Conservation (phyloP, 306 rosid species). For the Rubus idaeus region DNA sequence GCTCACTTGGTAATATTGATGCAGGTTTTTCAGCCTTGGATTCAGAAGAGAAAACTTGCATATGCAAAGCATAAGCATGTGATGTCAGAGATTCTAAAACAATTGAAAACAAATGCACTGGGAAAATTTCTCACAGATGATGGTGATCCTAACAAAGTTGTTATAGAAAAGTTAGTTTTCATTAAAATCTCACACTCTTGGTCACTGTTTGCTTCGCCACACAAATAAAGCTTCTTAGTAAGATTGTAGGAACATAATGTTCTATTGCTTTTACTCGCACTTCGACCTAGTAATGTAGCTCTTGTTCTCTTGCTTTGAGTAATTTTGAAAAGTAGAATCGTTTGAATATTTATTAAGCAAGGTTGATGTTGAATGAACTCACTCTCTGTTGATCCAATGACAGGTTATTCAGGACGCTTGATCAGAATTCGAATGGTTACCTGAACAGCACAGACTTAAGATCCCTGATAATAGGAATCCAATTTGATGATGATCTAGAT, state of each 20-base stretch:
- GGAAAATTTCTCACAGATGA: slow-evolving; percentile 37
- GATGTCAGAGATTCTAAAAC: slow-evolving; percentile 39
- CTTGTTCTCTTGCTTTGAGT: neutral
- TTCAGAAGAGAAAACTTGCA: slow-evolving; percentile 43
- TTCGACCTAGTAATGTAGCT: neutral
- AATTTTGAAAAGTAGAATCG: neutral
- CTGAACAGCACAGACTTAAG: slow-evolving; percentile 33
- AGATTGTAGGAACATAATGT: neutral
- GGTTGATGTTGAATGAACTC: neutral
- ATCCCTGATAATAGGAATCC: slow-evolving; percentile 38
- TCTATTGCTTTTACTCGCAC: neutral
- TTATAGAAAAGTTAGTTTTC: slow-evolving; percentile 32
- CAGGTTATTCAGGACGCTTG: slow-evolving; percentile 43
- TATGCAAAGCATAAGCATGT: slow-evolving; percentile 43
- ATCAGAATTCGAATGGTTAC: slow-evolving; percentile 30
- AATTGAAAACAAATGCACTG: slow-evolving; percentile 24
- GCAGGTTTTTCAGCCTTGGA: slow-evolving; percentile 44
- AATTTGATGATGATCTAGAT: slow-evolving; percentile 29
- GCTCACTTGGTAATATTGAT: neutral
- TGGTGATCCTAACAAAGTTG: slow-evolving; percentile 37
- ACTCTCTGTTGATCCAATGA: neutral
- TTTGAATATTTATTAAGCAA: neutral
- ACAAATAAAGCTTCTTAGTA: neutral
- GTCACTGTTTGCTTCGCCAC: neutral
- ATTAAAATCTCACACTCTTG: neutral